Percentiles rank a stretch among this genome's conserved stretches.
Conservation (phyloP, 257 asterid species). For the Solanum commersonii region DNA sequence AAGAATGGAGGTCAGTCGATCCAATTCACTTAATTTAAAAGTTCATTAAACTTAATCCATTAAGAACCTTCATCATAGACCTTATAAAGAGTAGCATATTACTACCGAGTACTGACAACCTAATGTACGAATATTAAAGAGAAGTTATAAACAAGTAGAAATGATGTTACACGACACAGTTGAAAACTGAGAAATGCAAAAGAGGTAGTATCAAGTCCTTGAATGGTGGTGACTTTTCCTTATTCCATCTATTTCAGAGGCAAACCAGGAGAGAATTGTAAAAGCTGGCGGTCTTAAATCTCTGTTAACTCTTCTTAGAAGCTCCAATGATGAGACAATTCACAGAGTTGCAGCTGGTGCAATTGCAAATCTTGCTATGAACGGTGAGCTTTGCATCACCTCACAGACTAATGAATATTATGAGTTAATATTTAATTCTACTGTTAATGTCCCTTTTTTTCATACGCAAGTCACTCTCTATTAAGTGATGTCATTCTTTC, state of each 20-base stretch:
- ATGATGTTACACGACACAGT: neutral
- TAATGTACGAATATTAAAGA: neutral
- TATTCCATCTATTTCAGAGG: conserved; percentile 33
- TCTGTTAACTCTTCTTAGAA: conserved; percentile 56
- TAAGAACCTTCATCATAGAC: neutral
- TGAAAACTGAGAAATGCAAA: neutral
- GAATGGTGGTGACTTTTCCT: neutral
- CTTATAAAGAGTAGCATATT: neutral
- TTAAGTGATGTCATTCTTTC: neutral
- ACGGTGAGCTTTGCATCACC: conserved; percentile 32
- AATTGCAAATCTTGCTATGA: conserved; percentile 92
- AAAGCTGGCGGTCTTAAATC: conserved; percentile 82
- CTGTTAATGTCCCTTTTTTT: neutral
- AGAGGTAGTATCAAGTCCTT: neutral
- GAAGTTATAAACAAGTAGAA: neutral
- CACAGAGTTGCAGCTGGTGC: conserved; percentile 93
- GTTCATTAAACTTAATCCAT: neutral
- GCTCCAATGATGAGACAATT: conserved; percentile 60
- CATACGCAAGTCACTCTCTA: neutral
- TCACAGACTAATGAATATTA: neutral
- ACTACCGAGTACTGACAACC: neutral
- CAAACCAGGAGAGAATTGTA: conserved; percentile 79
- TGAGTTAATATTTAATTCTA: neutral
- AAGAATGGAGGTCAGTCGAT: neutral
- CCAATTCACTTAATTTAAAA: neutral